A percentile compares a stretch with the other conserved stretches of the same genome.
Conservation (phyloP, 2,329 filamentous ascomycete genomes). For the Chrysoporthe cubensis region DNA sequence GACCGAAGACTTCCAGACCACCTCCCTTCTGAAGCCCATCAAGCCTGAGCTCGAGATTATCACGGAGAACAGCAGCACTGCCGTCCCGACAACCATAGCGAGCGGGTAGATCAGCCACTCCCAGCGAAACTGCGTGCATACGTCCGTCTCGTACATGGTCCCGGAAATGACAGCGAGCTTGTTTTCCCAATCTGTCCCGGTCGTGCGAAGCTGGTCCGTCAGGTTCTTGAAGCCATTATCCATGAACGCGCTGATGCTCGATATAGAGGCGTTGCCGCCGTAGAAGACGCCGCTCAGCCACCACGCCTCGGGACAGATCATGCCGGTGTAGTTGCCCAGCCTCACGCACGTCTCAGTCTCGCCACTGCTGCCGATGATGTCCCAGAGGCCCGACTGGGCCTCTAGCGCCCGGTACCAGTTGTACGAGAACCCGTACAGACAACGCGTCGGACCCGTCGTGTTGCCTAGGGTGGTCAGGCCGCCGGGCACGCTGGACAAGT, state of each 20-base stretch:
- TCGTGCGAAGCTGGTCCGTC: background rate
- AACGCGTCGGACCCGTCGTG: conserved; percentile 1
- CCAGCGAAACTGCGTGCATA: background rate
- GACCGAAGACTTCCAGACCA: conserved; percentile 1
- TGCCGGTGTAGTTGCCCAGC: background rate
- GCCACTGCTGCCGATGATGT: background rate
- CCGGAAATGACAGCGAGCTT: background rate
- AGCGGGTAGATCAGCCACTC: conserved; percentile 7
- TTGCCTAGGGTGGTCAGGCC: background rate
- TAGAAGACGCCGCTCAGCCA: conserved; percentile 3
- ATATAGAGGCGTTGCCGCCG: conserved; percentile 1
- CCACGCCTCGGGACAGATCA: background rate
- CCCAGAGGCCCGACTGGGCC: background rate
- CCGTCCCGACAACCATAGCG: background rate
- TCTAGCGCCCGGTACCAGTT: background rate
- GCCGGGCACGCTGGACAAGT: background rate
- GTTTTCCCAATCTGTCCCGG: background rate
- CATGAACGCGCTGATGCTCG: conserved; percentile 7
- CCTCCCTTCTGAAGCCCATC: conserved; percentile 3
- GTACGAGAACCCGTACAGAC: background rate
- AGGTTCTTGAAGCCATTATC: conserved; percentile 5
- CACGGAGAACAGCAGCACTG: background rate
- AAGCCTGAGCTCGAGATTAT: background rate
- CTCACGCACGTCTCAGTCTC: background rate
- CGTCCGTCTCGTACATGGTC: background rate